phyloP scores from a whole-genome alignment of 495 filamentous ascomycete genomes.

The Penicillium cinerascens region DNA sequence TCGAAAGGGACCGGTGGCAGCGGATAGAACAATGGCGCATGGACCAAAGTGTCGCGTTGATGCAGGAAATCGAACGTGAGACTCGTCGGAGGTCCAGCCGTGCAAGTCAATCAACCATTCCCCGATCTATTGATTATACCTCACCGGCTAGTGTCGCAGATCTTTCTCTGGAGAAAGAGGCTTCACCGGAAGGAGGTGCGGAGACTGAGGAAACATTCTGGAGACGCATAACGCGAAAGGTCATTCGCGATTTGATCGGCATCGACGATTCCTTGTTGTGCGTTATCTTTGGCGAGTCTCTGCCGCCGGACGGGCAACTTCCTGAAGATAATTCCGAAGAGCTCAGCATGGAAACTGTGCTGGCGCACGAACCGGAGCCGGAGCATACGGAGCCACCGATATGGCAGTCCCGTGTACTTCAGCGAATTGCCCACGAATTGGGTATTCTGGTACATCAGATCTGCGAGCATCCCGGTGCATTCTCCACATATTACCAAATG shows the following conservation, averaged over 20 bases:
- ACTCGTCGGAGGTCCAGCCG: constrained; percentile 58
- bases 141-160: constrained; percentile 21
- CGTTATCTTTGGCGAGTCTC: constrained; percentile 80
- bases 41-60: constrained; percentile 78
- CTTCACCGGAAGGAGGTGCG: constrained; percentile 19
- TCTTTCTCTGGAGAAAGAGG: constrained; percentile 12
- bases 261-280: constrained; percentile 82
- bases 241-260: constrained; percentile 85
- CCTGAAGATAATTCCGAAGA: not conserved
- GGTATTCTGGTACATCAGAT: constrained; percentile 79
- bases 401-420: constrained; percentile 76
- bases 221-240: constrained; percentile 76
- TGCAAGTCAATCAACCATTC: constrained; percentile 30
- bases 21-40: constrained; percentile 89
- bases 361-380: constrained; percentile 34
- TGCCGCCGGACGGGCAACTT: constrained; percentile 43
- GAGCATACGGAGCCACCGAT: constrained; percentile 43
- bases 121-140: constrained; percentile 17
- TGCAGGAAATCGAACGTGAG: constrained; percentile 86
- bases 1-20: constrained; percentile 63
- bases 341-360: constrained; percentile 30
- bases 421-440: constrained; percentile 81
- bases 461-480: constrained; percentile 75
- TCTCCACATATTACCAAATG: constrained; percentile 64
- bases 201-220: constrained; percentile 62